Base-by-base conservation (phyloP, 225 moss, liverwort and hornwort species). In the Sphagnum contortum region DNA sequence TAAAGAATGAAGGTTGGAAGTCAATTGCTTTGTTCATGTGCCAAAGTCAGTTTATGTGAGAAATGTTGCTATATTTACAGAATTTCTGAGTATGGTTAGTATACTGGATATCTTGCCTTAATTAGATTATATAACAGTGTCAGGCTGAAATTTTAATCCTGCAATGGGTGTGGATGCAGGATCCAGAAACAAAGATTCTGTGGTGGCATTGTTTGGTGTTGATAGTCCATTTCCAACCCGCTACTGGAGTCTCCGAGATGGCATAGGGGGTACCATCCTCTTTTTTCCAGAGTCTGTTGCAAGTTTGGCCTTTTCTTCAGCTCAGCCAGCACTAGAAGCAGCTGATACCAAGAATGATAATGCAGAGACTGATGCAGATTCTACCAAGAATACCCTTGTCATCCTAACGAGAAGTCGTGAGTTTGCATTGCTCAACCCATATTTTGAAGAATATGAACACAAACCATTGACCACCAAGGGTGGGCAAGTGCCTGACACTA, bases 351-450 rank as follows among this genome's bases (percentile, higher is more conserved):
- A 64, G 53, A 45, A 5, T 12, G 70, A 58, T 11, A 77, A 76
- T 51, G 9, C 54, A 9, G 68, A 66, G 48, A 46, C 63, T 49
- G 59, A 45, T 12, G 58, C 58, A 47, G 12, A 62, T 4, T 48
- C 49, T 54, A 11, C 49, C 13, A 72, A 29, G 53, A 84, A 85
- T 69, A 79, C 70, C 61, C 73, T 99, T 44, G 76, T 77, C 49
- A 87, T 91, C 3, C 9, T 91, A 68, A 81, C 76, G 8, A 69
- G 66, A 4, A 48, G 70, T 14, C 87, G 90, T 14, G 93, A 93
- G 74, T 93, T 82, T 71, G 87, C 84, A 10, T 64, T 91, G 4
- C 71, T 93, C 2, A 74, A 93, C 75, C 91, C 90, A 44, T 76
- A 79, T 4, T 55, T 64, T 55, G 69, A 63, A 12, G 77, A 68